Percentiles rank a stretch among this genome's conserved stretches.
Conservation (phyloP, 2,329 filamentous ascomycete genomes). For the Aspergillus sp. region DNA sequence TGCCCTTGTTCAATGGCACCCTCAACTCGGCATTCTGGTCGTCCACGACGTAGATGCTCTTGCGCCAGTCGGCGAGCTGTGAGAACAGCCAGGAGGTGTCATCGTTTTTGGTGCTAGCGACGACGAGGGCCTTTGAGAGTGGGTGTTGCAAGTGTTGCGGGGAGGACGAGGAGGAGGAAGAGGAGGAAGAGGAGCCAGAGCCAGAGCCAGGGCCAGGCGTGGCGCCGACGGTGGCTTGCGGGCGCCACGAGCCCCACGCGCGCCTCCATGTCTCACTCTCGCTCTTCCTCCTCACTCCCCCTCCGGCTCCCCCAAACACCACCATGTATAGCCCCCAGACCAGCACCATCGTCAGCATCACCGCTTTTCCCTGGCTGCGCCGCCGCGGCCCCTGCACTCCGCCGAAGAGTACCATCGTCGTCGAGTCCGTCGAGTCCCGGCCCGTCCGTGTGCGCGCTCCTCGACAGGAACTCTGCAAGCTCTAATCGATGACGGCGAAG, state of each 20-base stretch:
- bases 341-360: slow-evolving; percentile 24
- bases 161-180: neutral
- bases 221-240: neutral
- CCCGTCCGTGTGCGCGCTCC: too few species aligned
- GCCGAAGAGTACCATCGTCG: slow-evolving; percentile 25
- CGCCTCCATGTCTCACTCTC: neutral
- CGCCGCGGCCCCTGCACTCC: slow-evolving; percentile 26
- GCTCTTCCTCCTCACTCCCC: slow-evolving; percentile 1
- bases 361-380: slow-evolving; percentile 25
- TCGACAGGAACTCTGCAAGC: too few species aligned
- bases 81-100: slow-evolving; percentile 33
- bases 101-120: slow-evolving; percentile 32
- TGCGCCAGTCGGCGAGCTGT: slow-evolving; percentile 39
- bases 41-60: slow-evolving; percentile 48
- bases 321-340: slow-evolving; percentile 24
- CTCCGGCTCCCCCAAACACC: slow-evolving; percentile 20
- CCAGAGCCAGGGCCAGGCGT: too few species aligned
- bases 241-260: neutral
- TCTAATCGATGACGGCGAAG: too few species aligned
- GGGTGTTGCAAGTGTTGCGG: neutral
- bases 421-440: neutral
- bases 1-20: slow-evolving; percentile 37
- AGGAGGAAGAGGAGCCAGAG: too few species aligned
- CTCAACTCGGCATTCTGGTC: slow-evolving; percentile 39
- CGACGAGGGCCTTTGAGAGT: slow-evolving; percentile 24